Percentiles rank a stretch among this genome's conserved stretches.
phyloP scores from a whole-genome alignment of 352 stramenopile genomes.

The Pythium apleroticum region DNA sequence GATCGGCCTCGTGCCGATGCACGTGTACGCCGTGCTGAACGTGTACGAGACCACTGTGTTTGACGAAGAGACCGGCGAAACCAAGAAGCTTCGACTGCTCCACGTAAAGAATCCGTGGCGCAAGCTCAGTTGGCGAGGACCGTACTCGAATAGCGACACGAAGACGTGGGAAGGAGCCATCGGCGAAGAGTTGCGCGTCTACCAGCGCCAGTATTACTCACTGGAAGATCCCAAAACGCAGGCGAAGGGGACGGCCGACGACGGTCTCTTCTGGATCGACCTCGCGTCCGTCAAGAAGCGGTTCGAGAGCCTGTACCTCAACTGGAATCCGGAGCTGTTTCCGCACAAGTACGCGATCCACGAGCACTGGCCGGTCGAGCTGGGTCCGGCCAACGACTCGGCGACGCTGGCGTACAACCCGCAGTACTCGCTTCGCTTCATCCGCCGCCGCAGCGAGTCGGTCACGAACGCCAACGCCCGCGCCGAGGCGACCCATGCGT shows the following conservation, averaged over 20 bases:
- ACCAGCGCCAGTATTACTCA: slow-evolving; percentile 55
- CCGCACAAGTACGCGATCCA: slow-evolving; percentile 76
- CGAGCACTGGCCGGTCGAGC: slow-evolving; percentile 79
- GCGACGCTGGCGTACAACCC: slow-evolving; percentile 93
- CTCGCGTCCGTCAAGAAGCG: slow-evolving; percentile 92
- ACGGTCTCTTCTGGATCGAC: slow-evolving; percentile 97
- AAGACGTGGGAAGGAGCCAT: slow-evolving; percentile 52
- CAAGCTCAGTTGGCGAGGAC: slow-evolving; percentile 82
- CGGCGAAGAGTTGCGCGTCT: slow-evolving; percentile 56
- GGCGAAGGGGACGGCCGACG: slow-evolving; percentile 49
- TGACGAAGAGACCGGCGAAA: slow-evolving; percentile 11
- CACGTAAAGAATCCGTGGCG: slow-evolving; percentile 97
- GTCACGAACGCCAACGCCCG: slow-evolving; percentile 8
- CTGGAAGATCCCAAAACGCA: slow-evolving; percentile 18
- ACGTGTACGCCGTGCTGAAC: slow-evolving; percentile 96
- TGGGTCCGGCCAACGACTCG: slow-evolving; percentile 87
- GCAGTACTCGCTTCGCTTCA: slow-evolving; percentile 91
- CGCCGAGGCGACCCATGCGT: slow-evolving; percentile 14
- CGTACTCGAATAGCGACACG: slow-evolving; percentile 74
- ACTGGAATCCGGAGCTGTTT: slow-evolving; percentile 95
- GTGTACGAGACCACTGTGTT: slow-evolving; percentile 78
- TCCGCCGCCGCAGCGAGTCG: slow-evolving; percentile 29
- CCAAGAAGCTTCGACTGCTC: slow-evolving; percentile 74
- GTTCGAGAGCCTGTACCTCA: slow-evolving; percentile 94
- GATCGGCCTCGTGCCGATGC: slow-evolving; percentile 93